Evolutionary conservation across 2,329 filamentous ascomycete genomes (phyloP), one percentile per base, ranked within the genome.

Genomic region (Aspergillus sp.): DNA sequence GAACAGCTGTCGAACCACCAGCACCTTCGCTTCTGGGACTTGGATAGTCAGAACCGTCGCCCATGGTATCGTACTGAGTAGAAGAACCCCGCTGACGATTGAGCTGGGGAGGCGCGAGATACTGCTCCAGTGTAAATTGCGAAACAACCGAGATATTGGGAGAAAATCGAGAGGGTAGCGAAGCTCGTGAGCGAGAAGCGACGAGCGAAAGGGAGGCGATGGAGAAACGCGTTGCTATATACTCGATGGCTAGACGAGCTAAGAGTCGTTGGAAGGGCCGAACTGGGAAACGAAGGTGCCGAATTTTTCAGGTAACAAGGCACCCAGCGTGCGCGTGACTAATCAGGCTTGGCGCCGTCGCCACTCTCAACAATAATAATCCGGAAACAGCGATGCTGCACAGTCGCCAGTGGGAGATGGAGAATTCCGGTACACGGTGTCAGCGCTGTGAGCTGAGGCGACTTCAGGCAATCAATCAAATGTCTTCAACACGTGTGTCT

Each of bases 1-100:
- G 73, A 57, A 75, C 69, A 58, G 74, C 71, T 57, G 73, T 70
- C 49, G 73, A 72, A 54, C 71, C 74, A 63, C 71, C 70, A 31
- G 74, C 69, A 71, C 74, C 76, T 77, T 79, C 76, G 69, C 76
- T 79, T 78, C 75, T 71, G 68, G 76, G 76, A 69, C 76, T 78
- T 66, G 76, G 76, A 70, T 79, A 79, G 70, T 77, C 76, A 73
- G 74, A 74, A 54, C 74, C 75, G 72, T 76, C 76, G 66, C 74
- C 74, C 76, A 78, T 78, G 34, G 34, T 41, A 72, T 74, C 72
- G 72, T 55, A 69, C 66, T 68, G 66, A 67, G 61, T 53, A 34
- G 50, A 50, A 58, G 59, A 66, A 64, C 70, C 71, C 72, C 73
- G 70, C 69, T 70, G 70, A 69, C 57, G 71, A 66, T 66, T 67